Evolutionary conservation across 345 rosid species (phyloP).

Genomic region (Alliaria petiolata): DNA sequence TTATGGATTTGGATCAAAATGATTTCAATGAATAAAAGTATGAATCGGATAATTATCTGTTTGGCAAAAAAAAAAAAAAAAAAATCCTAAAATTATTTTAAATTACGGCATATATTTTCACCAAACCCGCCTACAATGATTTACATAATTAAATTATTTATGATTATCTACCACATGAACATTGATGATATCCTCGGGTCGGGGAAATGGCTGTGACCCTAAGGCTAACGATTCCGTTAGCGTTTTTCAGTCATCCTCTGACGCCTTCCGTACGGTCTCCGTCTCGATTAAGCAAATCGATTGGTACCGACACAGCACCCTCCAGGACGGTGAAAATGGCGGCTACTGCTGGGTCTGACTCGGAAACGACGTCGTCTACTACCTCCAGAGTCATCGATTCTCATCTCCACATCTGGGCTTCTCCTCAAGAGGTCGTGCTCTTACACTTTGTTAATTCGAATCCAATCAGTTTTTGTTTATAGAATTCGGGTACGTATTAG

Average conservation of each 20-base stretch:
- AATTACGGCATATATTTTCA: too few species aligned
- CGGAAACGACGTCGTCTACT: conserved; percentile 24
- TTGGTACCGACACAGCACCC: not conserved
- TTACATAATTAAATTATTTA: too few species aligned
- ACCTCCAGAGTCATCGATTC: conserved; percentile 59
- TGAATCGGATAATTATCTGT: too few species aligned
- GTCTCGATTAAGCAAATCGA: conserved; percentile 5
- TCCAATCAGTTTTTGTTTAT: not conserved
- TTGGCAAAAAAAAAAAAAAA: too few species aligned
- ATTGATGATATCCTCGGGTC: not conserved
- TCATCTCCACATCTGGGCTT: conserved; percentile 93
- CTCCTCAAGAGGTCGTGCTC: conserved; percentile 67
- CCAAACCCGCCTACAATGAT: too few species aligned
- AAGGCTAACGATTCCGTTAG: conserved; percentile 16
- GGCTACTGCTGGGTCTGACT: conserved; percentile 30
- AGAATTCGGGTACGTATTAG: too few species aligned
- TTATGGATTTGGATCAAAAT: too few species aligned
- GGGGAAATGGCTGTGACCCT: conserved; percentile 20
- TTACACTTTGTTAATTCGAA: not conserved
- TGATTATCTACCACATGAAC: too few species aligned
- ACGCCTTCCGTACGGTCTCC: conserved; percentile 6
- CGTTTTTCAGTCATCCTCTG: not conserved
- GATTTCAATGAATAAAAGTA: too few species aligned
- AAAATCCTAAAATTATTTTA: too few species aligned
- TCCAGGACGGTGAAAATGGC: conserved; percentile 51